phyloP scores from a whole-genome alignment of 176 grass and related monocot genomes.

The Lolium multiflorum region DNA sequence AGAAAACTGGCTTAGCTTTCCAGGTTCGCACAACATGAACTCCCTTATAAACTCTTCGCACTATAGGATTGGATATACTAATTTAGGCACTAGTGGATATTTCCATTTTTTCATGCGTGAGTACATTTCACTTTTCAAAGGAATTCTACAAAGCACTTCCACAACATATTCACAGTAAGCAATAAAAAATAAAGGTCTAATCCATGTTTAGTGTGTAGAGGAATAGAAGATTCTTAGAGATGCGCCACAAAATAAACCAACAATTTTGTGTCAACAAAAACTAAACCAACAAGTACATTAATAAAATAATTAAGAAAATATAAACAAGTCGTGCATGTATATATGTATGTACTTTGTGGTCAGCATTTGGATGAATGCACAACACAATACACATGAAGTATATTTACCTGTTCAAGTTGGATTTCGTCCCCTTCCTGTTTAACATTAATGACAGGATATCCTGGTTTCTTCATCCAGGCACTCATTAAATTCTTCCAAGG shows the following conservation, averaged over 20 bases:
- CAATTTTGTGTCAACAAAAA: too few relatives aligned
- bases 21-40: not conserved
- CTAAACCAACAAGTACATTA: not conserved
- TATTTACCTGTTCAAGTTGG: conserved; percentile 71
- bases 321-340: not conserved
- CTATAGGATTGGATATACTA: too few relatives aligned
- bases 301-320: not conserved
- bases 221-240: not conserved
- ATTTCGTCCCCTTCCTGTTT: conserved; percentile 54
- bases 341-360: not conserved
- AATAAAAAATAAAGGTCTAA: not conserved
- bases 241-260: not conserved
- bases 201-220: not conserved
- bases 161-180: not conserved
- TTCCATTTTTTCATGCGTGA: not conserved
- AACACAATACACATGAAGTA: conserved; percentile 37
- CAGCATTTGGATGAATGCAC: conserved; percentile 5
- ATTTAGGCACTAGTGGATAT: not conserved
- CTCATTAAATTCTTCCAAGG: conserved; percentile 71
- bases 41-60: not conserved
- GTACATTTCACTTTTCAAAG: not conserved
- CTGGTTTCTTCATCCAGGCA: conserved; percentile 84
- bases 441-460: conserved; percentile 70
- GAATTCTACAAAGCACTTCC: not conserved
- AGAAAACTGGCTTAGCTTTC: not conserved